Base-by-base conservation (phyloP, 331 rosid species). In the Spiraea crenata region DNA sequence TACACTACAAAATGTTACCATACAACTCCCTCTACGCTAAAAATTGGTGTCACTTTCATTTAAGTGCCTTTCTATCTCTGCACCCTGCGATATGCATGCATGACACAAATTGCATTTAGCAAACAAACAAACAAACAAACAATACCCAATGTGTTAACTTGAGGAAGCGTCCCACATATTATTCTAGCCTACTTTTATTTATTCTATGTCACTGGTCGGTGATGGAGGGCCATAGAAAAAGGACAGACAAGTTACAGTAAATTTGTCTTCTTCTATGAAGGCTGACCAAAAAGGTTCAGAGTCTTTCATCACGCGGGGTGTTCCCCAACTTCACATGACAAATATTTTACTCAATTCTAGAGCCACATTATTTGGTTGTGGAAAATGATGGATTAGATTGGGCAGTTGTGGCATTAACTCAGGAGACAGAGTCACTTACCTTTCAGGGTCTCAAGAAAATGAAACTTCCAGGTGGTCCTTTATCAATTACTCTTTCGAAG, bases 191-290 rank as follows among this genome's bases (percentile, higher is more conserved):
- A 62, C 62, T 70, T 54, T 25, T 3, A 46, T 55, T 78, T 70
- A 35, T 35, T 48, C 2, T 61, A 14, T 20, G 55, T 12, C 5
- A 41, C 7, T 20, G 71, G 85, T 81, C 76, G 77, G 86, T 76
- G 83, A 48, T 5, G 75, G 57, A 47, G 83, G 63, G 74, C 68
- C 85, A 77, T 57, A 13, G 31, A 25, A 14, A 6, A 19, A 3
- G 84, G 58, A 81, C 78, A 40, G 86, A 76, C 86, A 76, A 61
- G 15, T 17, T 75, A 71, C 67, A 10, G 40, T 45, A 67, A 77
- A 31, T 82, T 71, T 65, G 41, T 76, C 76, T 70, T 73, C 69
- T 67, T 44, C 67, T 42, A 12, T 56, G 44, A 67, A 62, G 50
- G 60, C 20, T 46, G 44, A 45, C 37, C 6, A 19, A 55, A 13